Conservation (phyloP, 192 early-diverging fungal species). For the Coemansia sp. region DNA sequence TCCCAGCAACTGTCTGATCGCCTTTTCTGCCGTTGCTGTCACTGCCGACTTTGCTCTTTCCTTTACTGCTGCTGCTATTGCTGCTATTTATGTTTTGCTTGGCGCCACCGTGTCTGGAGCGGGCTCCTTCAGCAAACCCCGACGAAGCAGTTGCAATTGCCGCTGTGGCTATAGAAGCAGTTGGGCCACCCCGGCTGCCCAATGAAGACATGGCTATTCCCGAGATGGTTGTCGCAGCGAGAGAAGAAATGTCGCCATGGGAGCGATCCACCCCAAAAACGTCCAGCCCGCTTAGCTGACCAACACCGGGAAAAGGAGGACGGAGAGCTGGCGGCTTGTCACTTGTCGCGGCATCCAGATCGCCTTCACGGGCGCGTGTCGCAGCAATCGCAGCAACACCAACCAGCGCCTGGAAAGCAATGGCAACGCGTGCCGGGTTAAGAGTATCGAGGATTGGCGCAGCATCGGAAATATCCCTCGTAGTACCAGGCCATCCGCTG, state of each 20-base stretch:
- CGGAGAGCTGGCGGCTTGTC: constrained; percentile 6
- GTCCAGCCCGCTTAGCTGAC: constrained; percentile 48
- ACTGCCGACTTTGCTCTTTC: not conserved
- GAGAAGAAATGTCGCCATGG: not conserved
- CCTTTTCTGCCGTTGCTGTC: not conserved
- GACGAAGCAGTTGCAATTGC: not conserved
- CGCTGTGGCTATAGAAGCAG: not conserved
- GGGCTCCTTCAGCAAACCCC: not conserved
- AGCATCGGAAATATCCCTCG: constrained; percentile 36
- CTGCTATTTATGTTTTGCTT: not conserved
- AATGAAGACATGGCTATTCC: not conserved
- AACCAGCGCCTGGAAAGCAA: constrained; percentile 50
- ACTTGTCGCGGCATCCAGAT: not conserved
- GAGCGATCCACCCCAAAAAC: constrained; percentile 15
- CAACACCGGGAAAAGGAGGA: constrained; percentile 45
- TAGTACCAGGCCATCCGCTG: constrained; percentile 52
- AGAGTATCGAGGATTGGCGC: constrained; percentile 48
- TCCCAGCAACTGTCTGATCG: not conserved
- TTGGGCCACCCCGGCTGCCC: not conserved
- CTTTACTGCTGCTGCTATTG: not conserved
- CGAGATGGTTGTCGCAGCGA: not conserved
- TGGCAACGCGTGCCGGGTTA: constrained; percentile 44
- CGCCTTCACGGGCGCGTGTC: not conserved
- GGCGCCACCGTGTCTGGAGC: not conserved
- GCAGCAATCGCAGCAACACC: constrained; percentile 41